Base-by-base conservation (phyloP, 2,329 filamentous ascomycete species). In the Juglanconis oblonga region DNA sequence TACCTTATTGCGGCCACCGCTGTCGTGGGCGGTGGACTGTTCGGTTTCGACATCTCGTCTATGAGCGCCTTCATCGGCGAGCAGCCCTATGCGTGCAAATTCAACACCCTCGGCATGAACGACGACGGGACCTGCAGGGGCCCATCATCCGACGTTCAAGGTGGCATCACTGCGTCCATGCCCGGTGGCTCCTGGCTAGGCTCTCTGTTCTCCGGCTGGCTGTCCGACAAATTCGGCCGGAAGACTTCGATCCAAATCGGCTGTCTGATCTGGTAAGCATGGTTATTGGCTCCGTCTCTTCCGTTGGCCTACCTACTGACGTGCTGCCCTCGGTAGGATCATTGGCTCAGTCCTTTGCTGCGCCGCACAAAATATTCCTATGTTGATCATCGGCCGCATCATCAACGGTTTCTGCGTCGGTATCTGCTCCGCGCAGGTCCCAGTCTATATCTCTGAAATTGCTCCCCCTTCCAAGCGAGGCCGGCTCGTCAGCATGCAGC, bases 341-440 rank as follows among this genome's bases (percentile, higher is more conserved):
- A 64, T 83, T 58, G 81, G 81, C 3, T 82, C 78, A 2, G 72
- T 76, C 55, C 67, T 83, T 54, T 70, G 72, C 42, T 77, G 74
- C 58, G 79, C 79, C 33, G 69, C 78, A 1, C 73, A 79, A 52
- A 78, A 79, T 66, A 77, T 80, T 56, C 74, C 74, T 38, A 81
- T 81, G 88, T 78, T 92, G 29, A 82, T 88, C 52, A 85, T 83
- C 32, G 87, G 88, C 52, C 87, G 88, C 67, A 71, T 89, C 70
- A 84, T 92, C 76, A 90, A 90, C 73, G 88, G 88, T 62, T 70
- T 91, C 64, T 83, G 83, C 52, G 87, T 91, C 62, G 89, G 88
- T 65, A 90, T 91, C 69, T 87, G 84, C 71, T 90, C 87, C 31
- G 86, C 88, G 32, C 86, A 90, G 69, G 88, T 89, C 1, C 87